phyloP scores from a whole-genome alignment of 2,329 filamentous ascomycete species.

The Pseudogymnoascus sp. region DNA sequence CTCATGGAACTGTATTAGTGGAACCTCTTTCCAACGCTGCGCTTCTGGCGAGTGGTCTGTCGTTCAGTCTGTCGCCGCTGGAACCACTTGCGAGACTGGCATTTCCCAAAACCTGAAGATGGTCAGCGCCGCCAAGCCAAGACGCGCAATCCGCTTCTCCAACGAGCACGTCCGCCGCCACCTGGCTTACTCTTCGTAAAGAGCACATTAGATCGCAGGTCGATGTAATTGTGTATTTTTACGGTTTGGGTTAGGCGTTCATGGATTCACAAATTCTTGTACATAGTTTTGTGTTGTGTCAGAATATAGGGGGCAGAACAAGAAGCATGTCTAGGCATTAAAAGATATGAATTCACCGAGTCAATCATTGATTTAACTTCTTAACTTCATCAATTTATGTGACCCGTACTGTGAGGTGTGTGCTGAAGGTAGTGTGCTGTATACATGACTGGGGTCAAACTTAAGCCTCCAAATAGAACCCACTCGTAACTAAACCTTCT shows the following conservation, averaged over 20 bases:
- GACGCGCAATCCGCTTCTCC: conserved; percentile 24
- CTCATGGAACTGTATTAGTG: conserved; percentile 47
- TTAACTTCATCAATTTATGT: too few species aligned
- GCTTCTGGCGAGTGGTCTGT: conserved; percentile 46
- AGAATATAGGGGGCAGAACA: neutral
- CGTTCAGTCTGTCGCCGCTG: conserved; percentile 36
- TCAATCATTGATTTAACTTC: neutral
- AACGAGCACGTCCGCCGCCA: conserved; percentile 23
- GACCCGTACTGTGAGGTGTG: too few species aligned
- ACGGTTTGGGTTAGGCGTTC: neutral
- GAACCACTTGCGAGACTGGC: conserved; percentile 41
- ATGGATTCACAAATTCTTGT: conserved; percentile 7
- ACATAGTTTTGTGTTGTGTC: conserved; percentile 5
- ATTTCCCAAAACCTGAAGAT: conserved; percentile 36
- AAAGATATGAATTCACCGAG: conserved; percentile 5
- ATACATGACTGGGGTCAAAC: neutral
- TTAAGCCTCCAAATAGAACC: neutral
- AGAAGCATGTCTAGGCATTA: conserved; percentile 3
- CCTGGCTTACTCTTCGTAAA: conserved; percentile 1
- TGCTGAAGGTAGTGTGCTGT: too few species aligned
- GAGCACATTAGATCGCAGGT: conserved; percentile 1
- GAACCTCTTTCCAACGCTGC: conserved; percentile 48
- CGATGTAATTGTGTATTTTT: conserved; percentile 7
- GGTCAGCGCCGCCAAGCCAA: conserved; percentile 21
- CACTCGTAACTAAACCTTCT: neutral